Base-by-base conservation (phyloP, 768 basidiomycete genomes). In the Termitomyces sp. region DNA sequence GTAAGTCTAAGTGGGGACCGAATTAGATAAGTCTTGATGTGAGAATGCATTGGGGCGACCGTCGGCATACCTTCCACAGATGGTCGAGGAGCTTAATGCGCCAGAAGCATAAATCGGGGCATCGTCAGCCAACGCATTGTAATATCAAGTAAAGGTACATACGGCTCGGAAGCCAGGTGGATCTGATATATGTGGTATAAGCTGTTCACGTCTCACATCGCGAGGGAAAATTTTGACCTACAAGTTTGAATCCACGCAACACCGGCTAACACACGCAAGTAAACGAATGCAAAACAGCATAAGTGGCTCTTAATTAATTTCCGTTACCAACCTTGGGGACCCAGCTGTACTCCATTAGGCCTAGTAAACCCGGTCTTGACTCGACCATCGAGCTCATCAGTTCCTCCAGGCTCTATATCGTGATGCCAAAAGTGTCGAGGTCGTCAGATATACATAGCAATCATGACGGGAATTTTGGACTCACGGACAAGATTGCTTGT, bases 211-310 rank as follows among this genome's bases (percentile, higher is more conserved):
- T 40, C 16, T n/a, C 4, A 10, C 22, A 6, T 12, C 4, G 9
- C 12, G 1, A 42, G n/a, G 0, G 35, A n/a, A 4, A 44, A 63
- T 56, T 50, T 63, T 57, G 56, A 66, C 80, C 63, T 61, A 80
- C 79, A 81, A 50, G 77, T 79, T 64, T 85, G 86, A 43, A 86
- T 70, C 83, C 85, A 88, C 14, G 80, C 68, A 63, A 82, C 84
- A 57, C 82, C 79, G 18, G 82, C 84, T 85, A 12, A 32, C 10
- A 16, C n/a, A 28, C 13, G 13, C 28, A 56, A 30, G 38, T 48
- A 22, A 47, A 26, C 32, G 13, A 26, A 40, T 44, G 20, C 18
- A 28, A 18, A 24, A 38, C 47, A 44, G 18, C 22, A 26, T 24
- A 12, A 14, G 16, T 51, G 14, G n/a, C 40, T 33, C 30, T 50